Conservation (phyloP, 2,329 filamentous ascomycete genomes). For the Phyllosticta citriasiana region DNA sequence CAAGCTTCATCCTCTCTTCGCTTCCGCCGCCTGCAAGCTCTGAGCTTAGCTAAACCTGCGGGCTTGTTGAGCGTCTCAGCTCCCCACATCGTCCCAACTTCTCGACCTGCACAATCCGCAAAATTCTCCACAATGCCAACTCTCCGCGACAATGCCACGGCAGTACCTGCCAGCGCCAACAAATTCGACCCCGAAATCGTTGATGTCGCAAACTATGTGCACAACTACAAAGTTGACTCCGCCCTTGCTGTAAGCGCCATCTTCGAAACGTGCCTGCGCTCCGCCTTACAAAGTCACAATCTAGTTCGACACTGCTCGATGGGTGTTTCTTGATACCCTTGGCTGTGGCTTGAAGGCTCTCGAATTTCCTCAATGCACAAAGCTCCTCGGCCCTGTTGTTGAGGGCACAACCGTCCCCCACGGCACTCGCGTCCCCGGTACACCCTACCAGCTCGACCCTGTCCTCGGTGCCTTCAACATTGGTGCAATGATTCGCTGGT, state of each 20-base stretch:
- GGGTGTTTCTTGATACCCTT: slow-evolving; percentile 92
- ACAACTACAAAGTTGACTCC: slow-evolving; percentile 82
- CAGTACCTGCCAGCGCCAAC: slow-evolving; percentile 20
- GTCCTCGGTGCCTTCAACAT: slow-evolving; percentile 98
- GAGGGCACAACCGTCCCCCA: slow-evolving; percentile 86
- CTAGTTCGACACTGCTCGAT: slow-evolving; percentile 89
- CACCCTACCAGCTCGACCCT: slow-evolving; percentile 87
- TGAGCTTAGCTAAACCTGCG: slow-evolving; percentile 7
- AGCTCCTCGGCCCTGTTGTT: slow-evolving; percentile 86
- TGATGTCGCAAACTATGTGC: slow-evolving; percentile 91
- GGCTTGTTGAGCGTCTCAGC: not conserved
- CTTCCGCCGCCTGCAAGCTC: slow-evolving; percentile 24
- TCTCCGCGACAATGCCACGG: slow-evolving; percentile 5
- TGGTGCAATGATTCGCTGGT: slow-evolving; percentile 95
- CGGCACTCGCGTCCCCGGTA: slow-evolving; percentile 83
- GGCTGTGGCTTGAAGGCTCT: slow-evolving; percentile 94
- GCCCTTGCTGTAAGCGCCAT: slow-evolving; percentile 70
- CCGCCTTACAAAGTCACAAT: slow-evolving; percentile 14
- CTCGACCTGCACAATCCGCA: not conserved
- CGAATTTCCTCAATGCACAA: slow-evolving; percentile 90
- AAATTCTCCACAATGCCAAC: slow-evolving; percentile 10
- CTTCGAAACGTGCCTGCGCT: not conserved
- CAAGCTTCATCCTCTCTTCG: slow-evolving; percentile 28
- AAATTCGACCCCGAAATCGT: slow-evolving; percentile 86
- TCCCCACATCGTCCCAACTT: not conserved